Evolutionary conservation across 192 early-diverging fungal species (phyloP).

Genomic region (Gamsiella multidivaricata): DNA sequence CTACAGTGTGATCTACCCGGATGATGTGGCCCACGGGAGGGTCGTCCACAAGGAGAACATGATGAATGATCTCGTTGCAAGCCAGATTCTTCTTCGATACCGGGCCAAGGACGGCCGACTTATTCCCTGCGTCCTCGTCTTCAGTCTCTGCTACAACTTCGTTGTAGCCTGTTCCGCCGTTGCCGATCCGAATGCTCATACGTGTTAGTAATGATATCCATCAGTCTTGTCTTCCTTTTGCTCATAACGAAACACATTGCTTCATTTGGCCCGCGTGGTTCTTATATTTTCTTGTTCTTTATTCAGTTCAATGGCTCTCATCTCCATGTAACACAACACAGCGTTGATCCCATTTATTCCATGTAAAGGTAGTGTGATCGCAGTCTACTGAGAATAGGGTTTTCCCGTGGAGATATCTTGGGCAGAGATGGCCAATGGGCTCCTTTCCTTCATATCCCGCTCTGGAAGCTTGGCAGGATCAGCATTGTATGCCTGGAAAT

Average conservation of each 20-base stretch:
- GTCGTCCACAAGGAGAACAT: constrained; percentile 44
- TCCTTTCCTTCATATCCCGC: no score
- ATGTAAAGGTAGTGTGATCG: no score
- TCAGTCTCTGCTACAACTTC: constrained; percentile 22
- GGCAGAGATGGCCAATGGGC: no score
- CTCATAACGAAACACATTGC: no score
- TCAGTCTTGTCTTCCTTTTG: not conserved
- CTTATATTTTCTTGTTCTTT: not conserved
- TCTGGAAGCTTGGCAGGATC: no score
- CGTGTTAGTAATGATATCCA: constrained; percentile 2
- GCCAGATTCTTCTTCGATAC: constrained; percentile 41
- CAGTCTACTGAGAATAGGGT: no score
- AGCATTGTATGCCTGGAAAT: no score
- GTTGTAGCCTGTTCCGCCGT: constrained; percentile 9
- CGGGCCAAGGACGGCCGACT: constrained; percentile 30
- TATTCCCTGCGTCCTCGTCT: not conserved
- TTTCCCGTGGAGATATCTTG: no score
- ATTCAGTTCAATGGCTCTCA: no score
- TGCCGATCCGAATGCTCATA: not conserved
- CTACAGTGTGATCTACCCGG: constrained; percentile 48
- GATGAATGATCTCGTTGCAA: constrained; percentile 43
- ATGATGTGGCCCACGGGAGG: constrained; percentile 21
- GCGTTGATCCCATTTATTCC: no score
- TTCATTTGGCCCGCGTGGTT: no score
- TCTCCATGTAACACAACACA: no score